A percentile compares a stretch with the other conserved stretches of the same genome.
Evolutionary conservation across 345 rosid species (phyloP).

Genomic region (Heritiera littoralis): DNA sequence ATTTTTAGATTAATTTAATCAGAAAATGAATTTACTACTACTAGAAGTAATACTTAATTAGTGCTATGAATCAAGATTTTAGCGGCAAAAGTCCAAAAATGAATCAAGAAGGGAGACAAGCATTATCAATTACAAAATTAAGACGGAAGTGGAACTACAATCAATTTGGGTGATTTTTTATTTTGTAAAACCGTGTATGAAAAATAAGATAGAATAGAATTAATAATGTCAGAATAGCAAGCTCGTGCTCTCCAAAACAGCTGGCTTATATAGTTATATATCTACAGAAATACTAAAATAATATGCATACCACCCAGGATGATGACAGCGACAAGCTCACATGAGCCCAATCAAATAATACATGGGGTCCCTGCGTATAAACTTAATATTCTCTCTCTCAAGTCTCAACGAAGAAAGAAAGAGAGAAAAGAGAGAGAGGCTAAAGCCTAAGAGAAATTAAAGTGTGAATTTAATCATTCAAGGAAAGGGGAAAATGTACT

Average conservation of each 20-base stretch:
- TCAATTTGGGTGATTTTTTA: neutral
- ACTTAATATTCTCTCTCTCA: conserved; percentile 10
- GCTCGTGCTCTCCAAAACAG: conserved; percentile 35
- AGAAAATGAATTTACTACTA: neutral
- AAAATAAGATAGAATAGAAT: neutral
- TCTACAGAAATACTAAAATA: neutral
- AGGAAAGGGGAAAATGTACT: neutral
- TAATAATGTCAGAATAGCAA: neutral
- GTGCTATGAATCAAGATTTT: neutral
- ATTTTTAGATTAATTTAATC: neutral
- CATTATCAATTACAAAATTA: neutral
- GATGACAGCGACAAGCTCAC: conserved; percentile 55
- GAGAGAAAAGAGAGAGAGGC: neutral
- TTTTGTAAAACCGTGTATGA: neutral
- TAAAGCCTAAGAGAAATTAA: neutral
- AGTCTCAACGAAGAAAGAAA: neutral
- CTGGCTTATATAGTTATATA: conserved; percentile 31
- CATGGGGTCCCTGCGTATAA: conserved; percentile 49
- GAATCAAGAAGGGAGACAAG: neutral
- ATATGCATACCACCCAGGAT: conserved; percentile 34
- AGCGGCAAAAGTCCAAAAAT: neutral
- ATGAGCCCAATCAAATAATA: conserved; percentile 58
- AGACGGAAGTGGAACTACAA: neutral
- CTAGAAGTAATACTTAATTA: neutral
- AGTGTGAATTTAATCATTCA: conserved; percentile 8